Percentiles rank a stretch among this genome's conserved stretches.
These are phyloP conservation scores for Pythium insidiosum DNA, from an alignment of 352 stramenopile species.

Conservation along the genomic window DNA sequence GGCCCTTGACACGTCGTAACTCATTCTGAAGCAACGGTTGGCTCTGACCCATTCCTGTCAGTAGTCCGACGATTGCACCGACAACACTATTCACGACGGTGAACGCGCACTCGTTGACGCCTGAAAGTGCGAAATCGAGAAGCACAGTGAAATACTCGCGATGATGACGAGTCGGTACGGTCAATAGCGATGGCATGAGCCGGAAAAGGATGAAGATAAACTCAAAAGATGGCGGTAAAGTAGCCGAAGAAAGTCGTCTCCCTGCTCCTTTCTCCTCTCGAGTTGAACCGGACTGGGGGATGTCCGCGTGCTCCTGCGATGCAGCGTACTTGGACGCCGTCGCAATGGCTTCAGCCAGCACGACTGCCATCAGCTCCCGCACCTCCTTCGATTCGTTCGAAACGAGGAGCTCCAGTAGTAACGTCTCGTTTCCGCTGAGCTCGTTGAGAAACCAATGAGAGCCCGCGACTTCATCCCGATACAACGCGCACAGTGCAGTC, in stretches of 20 bases:
- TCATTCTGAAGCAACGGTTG: constrained; percentile 59
- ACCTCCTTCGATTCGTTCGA: constrained; percentile 60
- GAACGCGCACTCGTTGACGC: constrained; percentile 77
- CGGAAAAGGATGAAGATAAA: constrained; percentile 77
- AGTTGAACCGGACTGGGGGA: not conserved
- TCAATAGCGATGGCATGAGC: constrained; percentile 66
- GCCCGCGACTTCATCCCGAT: constrained; percentile 55
- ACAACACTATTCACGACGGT: constrained; percentile 79
- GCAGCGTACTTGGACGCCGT: constrained; percentile 21
- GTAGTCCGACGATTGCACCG: constrained; percentile 56
- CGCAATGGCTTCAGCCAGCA: constrained; percentile 58
- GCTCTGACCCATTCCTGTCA: constrained; percentile 45
- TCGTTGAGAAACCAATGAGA: constrained; percentile 68
- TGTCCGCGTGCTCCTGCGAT: not conserved
- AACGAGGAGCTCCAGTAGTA: constrained; percentile 71
- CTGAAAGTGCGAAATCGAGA: constrained; percentile 68
- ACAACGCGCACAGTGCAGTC: constrained; percentile 54
- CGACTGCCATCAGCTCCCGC: constrained; percentile 58
- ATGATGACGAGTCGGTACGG: constrained; percentile 59
- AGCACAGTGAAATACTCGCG: constrained; percentile 69
- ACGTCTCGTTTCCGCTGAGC: constrained; percentile 44
- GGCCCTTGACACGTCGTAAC: constrained; percentile 59
- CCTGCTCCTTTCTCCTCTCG: constrained; percentile 1
- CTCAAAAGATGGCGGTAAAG: constrained; percentile 65
- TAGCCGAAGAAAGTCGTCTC: constrained; percentile 12